Evolutionary conservation across 106 monocot species (phyloP).

Genomic region (Apostasia ramifera): DNA sequence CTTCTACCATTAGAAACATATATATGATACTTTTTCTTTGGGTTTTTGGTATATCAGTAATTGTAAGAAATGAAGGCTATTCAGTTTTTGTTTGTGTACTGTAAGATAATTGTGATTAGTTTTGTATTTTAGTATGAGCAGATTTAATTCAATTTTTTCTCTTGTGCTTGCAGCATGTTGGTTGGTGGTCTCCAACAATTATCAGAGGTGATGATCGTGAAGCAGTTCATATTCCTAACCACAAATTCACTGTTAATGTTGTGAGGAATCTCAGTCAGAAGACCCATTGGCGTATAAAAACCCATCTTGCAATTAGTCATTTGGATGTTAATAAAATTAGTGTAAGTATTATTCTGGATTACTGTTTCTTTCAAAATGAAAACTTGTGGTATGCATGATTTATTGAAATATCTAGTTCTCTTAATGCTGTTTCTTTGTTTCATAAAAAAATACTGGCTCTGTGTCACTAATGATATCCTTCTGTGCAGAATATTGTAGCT

Average conservation of each 20-base stretch:
- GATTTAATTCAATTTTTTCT: not conserved
- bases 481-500: slow-evolving; percentile 81
- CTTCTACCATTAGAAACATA: no score
- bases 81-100: no score
- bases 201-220: slow-evolving; percentile 97
- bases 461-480: not conserved
- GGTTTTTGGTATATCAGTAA: no score
- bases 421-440: no score
- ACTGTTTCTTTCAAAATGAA: not conserved
- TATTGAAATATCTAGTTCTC: not conserved
- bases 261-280: slow-evolving; percentile 95
- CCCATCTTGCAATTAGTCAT: slow-evolving; percentile 94
- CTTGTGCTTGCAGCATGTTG: slow-evolving; percentile 61
- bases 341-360: slow-evolving; percentile 32
- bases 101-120: no score
- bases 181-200: slow-evolving; percentile 98
- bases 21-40: no score
- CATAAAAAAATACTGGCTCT: not conserved
- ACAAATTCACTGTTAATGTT: slow-evolving; percentile 89
- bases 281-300: slow-evolving; percentile 98
- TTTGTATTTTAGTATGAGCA: no score
- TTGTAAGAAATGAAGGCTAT: no score
- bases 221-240: slow-evolving; percentile 97
- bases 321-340: slow-evolving; percentile 92
- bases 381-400: not conserved